These are phyloP conservation scores for Chenopodium quinoa DNA, from an alignment of 148 eudicot genomes.

Conservation along the genomic window DNA sequence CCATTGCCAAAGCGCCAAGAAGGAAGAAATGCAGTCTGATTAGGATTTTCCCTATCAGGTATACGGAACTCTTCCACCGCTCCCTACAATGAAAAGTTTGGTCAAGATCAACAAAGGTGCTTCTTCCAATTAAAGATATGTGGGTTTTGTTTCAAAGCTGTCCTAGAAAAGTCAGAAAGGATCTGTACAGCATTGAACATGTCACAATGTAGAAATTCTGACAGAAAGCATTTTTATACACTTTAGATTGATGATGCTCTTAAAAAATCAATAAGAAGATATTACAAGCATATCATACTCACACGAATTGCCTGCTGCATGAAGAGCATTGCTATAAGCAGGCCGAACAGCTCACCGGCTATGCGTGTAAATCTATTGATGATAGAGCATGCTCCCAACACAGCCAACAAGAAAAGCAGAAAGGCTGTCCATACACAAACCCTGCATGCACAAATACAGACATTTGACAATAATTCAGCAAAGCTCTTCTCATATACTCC, in stretches of 20 bases:
- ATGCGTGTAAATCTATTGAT: constrained; percentile 93
- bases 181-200: background rate
- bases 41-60: constrained; percentile 69
- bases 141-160: background rate
- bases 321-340: constrained; percentile 97
- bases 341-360: constrained; percentile 96
- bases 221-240: background rate
- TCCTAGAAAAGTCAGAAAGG: background rate
- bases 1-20: constrained; percentile 99
- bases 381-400: constrained; percentile 96
- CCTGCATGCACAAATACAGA: constrained; percentile 39
- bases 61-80: constrained; percentile 85
- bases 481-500: background rate
- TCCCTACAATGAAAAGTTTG: constrained; percentile 50
- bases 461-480: constrained; percentile 8
- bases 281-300: constrained; percentile 31
- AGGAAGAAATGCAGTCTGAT: constrained; percentile 57
- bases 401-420: constrained; percentile 82
- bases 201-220: background rate
- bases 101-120: constrained; percentile 4
- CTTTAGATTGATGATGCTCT: background rate
- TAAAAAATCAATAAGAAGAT: background rate
- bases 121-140: background rate
- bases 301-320: constrained; percentile 98
- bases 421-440: constrained; percentile 97